These are phyloP conservation scores for Leptodermis oblonga DNA, from an alignment of 257 asterid genomes.

Conservation along the genomic window DNA sequence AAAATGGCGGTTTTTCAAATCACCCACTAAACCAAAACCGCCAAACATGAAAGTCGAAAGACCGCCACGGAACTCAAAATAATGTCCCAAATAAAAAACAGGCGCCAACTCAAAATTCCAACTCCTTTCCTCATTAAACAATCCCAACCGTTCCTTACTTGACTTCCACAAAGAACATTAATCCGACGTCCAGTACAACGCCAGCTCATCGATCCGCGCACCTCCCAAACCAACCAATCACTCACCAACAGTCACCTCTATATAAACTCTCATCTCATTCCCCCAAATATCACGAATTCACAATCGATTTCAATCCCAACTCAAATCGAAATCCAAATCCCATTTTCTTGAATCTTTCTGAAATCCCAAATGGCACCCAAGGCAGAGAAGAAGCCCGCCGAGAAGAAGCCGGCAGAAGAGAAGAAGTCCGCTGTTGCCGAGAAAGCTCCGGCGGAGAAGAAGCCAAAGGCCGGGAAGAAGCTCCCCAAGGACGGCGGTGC, in stretches of 20 bases:
- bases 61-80: slow-evolving; percentile 16
- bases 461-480: slow-evolving; percentile 70
- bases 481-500: slow-evolving; percentile 54
- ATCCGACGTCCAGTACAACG: slow-evolving; percentile 7
- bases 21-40: not conserved
- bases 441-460: slow-evolving; percentile 58
- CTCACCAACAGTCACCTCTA: not conserved
- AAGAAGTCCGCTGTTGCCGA: too few relatives aligned
- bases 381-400: slow-evolving; percentile 39
- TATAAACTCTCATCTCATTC: slow-evolving; percentile 2
- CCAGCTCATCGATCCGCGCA: slow-evolving; percentile 27
- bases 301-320: not conserved
- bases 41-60: slow-evolving; percentile 1
- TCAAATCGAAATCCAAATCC: not conserved
- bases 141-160: slow-evolving; percentile 12
- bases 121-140: not conserved
- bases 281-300: not conserved
- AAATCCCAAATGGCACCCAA: slow-evolving; percentile 47
- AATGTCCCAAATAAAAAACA: not conserved
- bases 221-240: slow-evolving; percentile 17
- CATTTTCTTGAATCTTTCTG: not conserved
- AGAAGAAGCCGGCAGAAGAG: slow-evolving; percentile 61
- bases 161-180: not conserved
- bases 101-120: slow-evolving; percentile 21
- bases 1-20: not conserved